Conservation (phyloP, 768 basidiomycete species). For the Paxillus involutus region DNA sequence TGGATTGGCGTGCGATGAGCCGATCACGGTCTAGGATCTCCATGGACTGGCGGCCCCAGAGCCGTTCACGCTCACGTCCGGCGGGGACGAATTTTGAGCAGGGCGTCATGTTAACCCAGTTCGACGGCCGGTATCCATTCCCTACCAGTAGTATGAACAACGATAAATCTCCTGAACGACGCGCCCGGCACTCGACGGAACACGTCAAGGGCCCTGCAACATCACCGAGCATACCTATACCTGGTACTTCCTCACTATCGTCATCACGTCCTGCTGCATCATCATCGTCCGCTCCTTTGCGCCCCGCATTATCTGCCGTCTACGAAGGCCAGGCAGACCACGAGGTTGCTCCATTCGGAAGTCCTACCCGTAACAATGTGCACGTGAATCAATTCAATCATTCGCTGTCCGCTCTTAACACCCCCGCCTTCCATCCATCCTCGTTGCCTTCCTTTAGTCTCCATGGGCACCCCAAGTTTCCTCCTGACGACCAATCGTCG, state of each 20-base stretch:
- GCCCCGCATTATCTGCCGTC: conserved; percentile 46
- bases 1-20: conserved; percentile 95
- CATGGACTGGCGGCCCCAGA: conserved; percentile 88
- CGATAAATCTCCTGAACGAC: conserved; percentile 29
- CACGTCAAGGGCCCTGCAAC: conserved; percentile 15
- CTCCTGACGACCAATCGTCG: conserved; percentile 31
- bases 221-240: conserved; percentile 37
- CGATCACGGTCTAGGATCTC: conserved; percentile 87
- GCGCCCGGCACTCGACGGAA: conserved; percentile 20
- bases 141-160: conserved; percentile 29
- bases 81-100: conserved; percentile 50
- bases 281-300: conserved; percentile 36
- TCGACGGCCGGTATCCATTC: conserved; percentile 48
- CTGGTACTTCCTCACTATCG: conserved; percentile 43
- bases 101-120: conserved; percentile 28
- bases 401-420: conserved; percentile 40
- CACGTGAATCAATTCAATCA: conserved; percentile 38
- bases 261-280: conserved; percentile 48
- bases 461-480: conserved; percentile 49
- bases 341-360: conserved; percentile 37
- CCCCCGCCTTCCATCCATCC: conserved; percentile 60
- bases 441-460: conserved; percentile 74
- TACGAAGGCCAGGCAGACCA: conserved; percentile 44
- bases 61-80: conserved; percentile 76
- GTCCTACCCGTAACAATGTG: conserved; percentile 27